These are phyloP conservation scores for Euclidium syriacum DNA, from an alignment of 345 rosid species.

Conservation along the genomic window DNA sequence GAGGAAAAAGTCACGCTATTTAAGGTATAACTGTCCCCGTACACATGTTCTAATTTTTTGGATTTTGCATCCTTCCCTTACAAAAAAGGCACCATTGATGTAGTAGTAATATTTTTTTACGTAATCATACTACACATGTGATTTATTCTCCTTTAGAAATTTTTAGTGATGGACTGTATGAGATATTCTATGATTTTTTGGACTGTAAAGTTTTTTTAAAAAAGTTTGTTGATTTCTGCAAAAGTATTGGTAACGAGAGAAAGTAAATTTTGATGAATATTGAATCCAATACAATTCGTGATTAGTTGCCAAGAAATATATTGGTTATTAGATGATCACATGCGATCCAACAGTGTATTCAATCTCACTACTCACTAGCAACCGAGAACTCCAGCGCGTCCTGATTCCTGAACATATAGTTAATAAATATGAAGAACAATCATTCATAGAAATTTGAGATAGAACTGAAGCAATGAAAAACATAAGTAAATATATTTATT, in stretches of 20 bases:
- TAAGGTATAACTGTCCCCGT: slow-evolving; percentile 15
- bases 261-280: background rate
- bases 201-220: background rate
- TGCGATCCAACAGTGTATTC: slow-evolving; percentile 1
- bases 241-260: background rate
- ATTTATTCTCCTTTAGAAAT: background rate
- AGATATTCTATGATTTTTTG: background rate
- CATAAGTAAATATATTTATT: no score
- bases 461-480: no score
- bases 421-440: no score
- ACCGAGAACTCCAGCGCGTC: background rate
- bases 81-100: background rate
- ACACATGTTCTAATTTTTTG: slow-evolving; percentile 20
- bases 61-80: background rate
- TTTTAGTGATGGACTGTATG: background rate
- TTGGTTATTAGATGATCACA: background rate
- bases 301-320: background rate
- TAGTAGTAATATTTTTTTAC: background rate
- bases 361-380: slow-evolving; percentile 1
- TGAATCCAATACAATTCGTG: background rate
- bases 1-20: slow-evolving; percentile 12
- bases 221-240: background rate
- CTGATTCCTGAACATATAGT: background rate
- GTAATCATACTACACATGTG: slow-evolving; percentile 13
- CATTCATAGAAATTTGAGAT: no score